Evolutionary conservation across 108 stramenopile species (phyloP).

Genomic region (Halocafeteria seosinensis): DNA sequence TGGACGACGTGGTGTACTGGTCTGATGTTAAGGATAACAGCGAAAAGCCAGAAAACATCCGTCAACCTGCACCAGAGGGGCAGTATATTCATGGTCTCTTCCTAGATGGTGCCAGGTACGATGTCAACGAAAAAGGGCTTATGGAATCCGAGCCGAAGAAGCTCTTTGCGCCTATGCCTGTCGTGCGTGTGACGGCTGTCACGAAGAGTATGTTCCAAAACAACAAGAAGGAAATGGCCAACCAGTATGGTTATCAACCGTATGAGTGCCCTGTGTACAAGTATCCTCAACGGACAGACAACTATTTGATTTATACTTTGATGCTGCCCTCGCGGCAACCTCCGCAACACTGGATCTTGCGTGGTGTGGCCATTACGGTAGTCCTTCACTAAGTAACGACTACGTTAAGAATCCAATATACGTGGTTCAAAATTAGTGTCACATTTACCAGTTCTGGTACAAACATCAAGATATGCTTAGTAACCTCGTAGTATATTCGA

Average conservation of each 20-base stretch:
- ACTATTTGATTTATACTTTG: constrained; percentile 53
- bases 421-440: no score
- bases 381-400: no score
- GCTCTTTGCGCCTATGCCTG: constrained; percentile 52
- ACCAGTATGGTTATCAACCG: constrained; percentile 40
- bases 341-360: constrained; percentile 53
- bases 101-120: constrained; percentile 64
- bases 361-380: constrained; percentile 34
- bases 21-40: constrained; percentile 59
- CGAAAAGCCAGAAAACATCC: constrained; percentile 36
- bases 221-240: constrained; percentile 23
- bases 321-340: constrained; percentile 37
- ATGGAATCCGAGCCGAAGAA: constrained; percentile 57
- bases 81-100: constrained; percentile 64
- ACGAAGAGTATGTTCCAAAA: constrained; percentile 36
- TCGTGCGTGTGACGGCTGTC: constrained; percentile 51
- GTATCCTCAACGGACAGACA: constrained; percentile 56
- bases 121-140: constrained; percentile 36
- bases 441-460: no score
- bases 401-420: no score
- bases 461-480: no score
- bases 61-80: constrained; percentile 53
- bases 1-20: constrained; percentile 64
- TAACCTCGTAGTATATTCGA: no score
- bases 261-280: constrained; percentile 69